Conservation (phyloP, 2,329 filamentous ascomycete species). For the Xylariales sp. region DNA sequence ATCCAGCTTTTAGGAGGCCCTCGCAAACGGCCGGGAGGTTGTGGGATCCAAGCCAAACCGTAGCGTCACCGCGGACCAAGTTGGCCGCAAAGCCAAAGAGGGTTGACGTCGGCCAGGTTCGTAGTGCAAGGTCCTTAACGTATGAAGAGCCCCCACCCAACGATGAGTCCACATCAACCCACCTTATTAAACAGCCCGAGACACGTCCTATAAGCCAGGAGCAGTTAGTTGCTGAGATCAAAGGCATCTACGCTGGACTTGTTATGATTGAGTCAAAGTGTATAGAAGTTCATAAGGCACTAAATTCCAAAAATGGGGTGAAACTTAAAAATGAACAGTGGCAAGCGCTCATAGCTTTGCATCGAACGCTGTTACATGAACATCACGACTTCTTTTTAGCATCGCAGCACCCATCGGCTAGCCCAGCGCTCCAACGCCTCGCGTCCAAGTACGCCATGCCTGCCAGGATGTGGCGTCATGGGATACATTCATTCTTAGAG, state of each 20-base stretch:
- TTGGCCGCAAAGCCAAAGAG: too few species aligned
- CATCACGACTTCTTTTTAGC: constrained; percentile 86
- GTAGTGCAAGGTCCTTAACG: too few species aligned
- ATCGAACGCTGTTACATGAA: constrained; percentile 76
- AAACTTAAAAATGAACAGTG: constrained; percentile 66
- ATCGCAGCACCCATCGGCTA: constrained; percentile 78
- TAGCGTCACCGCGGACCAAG: too few species aligned
- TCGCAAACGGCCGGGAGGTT: too few species aligned
- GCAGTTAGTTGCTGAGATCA: constrained; percentile 76
- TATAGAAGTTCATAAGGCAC: constrained; percentile 72
- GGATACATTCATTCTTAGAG: constrained; percentile 82
- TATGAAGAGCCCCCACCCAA: neutral
- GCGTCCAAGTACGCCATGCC: constrained; percentile 88
- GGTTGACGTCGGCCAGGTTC: too few species aligned
- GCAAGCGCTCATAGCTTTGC: constrained; percentile 78
- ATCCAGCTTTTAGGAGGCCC: too few species aligned
- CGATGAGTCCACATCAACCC: constrained; percentile 2
- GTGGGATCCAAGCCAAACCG: too few species aligned
- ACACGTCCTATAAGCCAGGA: constrained; percentile 66
- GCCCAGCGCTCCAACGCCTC: constrained; percentile 59
- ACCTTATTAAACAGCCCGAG: constrained; percentile 22
- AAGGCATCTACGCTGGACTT: constrained; percentile 76
- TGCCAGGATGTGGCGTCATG: constrained; percentile 89
- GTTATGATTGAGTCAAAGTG: constrained; percentile 86
- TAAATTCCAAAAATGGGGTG: constrained; percentile 36